Evolutionary conservation across 768 basidiomycete species (phyloP).

Genomic region (Pisolithus marmoratus): DNA sequence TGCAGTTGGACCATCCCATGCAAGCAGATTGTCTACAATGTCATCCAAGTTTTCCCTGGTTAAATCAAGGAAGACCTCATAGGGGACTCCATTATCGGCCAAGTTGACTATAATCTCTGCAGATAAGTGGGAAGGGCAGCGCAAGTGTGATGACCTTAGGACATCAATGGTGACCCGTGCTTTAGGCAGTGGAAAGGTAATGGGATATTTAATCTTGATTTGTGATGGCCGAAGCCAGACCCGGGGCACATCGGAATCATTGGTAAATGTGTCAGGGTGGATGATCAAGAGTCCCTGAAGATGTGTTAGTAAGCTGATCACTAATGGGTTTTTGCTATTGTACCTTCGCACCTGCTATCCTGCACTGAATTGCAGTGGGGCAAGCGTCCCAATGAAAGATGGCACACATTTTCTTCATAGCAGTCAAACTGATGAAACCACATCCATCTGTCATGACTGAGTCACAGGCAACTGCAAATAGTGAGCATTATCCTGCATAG

Average conservation of each 20-base stretch:
- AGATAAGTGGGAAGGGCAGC: constrained; percentile 42
- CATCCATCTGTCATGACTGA: constrained; percentile 56
- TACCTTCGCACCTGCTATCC: constrained; percentile 44
- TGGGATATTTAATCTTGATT: constrained; percentile 40
- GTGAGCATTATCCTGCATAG: background rate
- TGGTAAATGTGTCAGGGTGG: constrained; percentile 22
- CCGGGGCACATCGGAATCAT: constrained; percentile 14
- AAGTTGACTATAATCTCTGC: constrained; percentile 59
- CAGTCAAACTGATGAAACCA: constrained; percentile 39
- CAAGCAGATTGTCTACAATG: constrained; percentile 34
- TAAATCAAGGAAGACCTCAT: constrained; percentile 33
- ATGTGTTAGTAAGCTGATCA: background rate
- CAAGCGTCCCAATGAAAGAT: constrained; percentile 31
- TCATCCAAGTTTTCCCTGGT: constrained; percentile 31
- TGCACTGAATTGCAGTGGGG: constrained; percentile 47
- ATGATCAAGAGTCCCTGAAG: constrained; percentile 22
- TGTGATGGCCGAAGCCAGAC: constrained; percentile 37
- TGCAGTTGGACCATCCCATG: constrained; percentile 40
- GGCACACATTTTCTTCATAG: constrained; percentile 29
- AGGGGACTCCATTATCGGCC: constrained; percentile 56
- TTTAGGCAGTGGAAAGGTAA: constrained; percentile 26
- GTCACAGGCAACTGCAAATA: constrained; percentile 5
- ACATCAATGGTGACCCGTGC: constrained; percentile 47
- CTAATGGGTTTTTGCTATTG: background rate
- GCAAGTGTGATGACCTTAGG: constrained; percentile 46